Evolutionary conservation across 1,284 basidiomycete species (phyloP).

Genomic region (Fomitopsis betulina): DNA sequence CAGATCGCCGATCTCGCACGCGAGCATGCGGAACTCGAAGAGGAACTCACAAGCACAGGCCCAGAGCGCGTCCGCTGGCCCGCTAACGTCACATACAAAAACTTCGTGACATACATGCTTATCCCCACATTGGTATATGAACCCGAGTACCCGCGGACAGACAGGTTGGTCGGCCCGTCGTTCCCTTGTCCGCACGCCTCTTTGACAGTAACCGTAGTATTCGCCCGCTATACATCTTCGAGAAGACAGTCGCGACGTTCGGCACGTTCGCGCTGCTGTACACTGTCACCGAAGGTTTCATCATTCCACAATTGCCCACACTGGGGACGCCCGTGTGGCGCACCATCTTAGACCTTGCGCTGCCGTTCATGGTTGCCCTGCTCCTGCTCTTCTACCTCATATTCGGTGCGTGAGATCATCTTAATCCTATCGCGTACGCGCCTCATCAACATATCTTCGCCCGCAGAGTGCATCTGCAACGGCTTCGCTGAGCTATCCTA

Average conservation of each 20-base stretch:
- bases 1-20: constrained; percentile 68
- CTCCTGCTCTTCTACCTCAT: constrained; percentile 82
- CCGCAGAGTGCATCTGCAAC: constrained; percentile 89
- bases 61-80: constrained; percentile 74
- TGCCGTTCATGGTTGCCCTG: constrained; percentile 91
- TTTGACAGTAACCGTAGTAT: constrained; percentile 47
- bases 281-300: constrained; percentile 91
- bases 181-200: not conserved
- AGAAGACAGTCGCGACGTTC: constrained; percentile 93
- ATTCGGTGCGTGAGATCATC: constrained; percentile 47
- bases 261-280: constrained; percentile 94
- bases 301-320: constrained; percentile 76
- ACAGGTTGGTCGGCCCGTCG: constrained; percentile 44
- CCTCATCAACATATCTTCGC: not conserved
- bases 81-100: constrained; percentile 77
- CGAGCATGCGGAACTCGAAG: constrained; percentile 75
- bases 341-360: constrained; percentile 79
- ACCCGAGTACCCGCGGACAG: constrained; percentile 91
- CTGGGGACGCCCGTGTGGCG: constrained; percentile 72
- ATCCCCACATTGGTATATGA: constrained; percentile 96
- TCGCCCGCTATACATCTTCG: constrained; percentile 87
- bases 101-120: constrained; percentile 87
- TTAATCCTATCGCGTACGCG: constrained; percentile 9
- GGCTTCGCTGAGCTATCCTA: constrained; percentile 90
- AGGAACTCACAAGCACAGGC: constrained; percentile 74